Evolutionary conservation across 768 basidiomycete species (phyloP).

Genomic region (Daedaleopsis nitida): DNA sequence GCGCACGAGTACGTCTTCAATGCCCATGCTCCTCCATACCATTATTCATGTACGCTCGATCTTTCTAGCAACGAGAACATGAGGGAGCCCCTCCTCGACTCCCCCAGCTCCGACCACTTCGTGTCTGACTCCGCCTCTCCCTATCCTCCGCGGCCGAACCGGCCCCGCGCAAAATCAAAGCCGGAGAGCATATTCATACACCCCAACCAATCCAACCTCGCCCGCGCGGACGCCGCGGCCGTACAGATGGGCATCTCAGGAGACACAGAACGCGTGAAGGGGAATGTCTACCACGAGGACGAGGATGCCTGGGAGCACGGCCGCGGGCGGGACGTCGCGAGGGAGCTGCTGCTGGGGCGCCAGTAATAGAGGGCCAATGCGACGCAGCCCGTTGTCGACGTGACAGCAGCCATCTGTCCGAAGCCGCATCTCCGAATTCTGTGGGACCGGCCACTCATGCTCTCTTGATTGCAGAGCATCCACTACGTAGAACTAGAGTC

Average conservation of each 20-base stretch:
- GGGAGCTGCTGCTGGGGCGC: conserved; percentile 41
- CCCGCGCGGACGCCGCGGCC: conserved; percentile 66
- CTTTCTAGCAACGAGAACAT: conserved; percentile 23
- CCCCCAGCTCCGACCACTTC: conserved; percentile 14
- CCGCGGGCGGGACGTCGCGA: conserved; percentile 51
- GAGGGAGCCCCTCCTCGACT: conserved; percentile 29
- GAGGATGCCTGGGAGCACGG: conserved; percentile 52
- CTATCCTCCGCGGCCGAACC: conserved; percentile 25
- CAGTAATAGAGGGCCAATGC: neutral
- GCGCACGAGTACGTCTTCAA: conserved; percentile 14
- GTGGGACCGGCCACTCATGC: too few relatives aligned
- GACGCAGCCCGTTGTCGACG: neutral
- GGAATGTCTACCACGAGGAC: conserved; percentile 37
- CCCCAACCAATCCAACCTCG: conserved; percentile 61
- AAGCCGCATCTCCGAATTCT: neutral
- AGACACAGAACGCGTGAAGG: conserved; percentile 50
- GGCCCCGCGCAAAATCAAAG: conserved; percentile 53
- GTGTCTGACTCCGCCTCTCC: conserved; percentile 12
- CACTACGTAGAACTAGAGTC: neutral
- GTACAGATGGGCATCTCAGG: conserved; percentile 50
- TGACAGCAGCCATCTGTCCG: neutral
- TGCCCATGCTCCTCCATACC: neutral
- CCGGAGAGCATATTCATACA: conserved; percentile 64
- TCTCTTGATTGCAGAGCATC: too few relatives aligned
- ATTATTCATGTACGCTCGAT: conserved; percentile 9